A percentile compares a stretch with the other conserved stretches of the same genome.
Conservation (phyloP, 345 rosid genomes). For the Sonneratia alba region DNA sequence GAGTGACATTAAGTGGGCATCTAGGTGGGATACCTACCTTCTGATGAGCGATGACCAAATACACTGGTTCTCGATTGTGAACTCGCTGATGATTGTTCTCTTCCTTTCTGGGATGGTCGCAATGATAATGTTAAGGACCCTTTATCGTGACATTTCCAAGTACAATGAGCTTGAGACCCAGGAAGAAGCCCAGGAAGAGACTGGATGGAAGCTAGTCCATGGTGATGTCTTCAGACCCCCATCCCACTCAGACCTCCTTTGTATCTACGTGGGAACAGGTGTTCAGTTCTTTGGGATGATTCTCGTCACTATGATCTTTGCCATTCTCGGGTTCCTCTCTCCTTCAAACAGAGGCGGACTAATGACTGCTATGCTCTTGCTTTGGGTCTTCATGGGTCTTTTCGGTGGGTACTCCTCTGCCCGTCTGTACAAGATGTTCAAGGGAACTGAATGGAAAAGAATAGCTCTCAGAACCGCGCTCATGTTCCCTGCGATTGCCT, state of each 20-base stretch:
- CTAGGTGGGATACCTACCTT: conserved; percentile 13
- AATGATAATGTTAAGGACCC: background rate
- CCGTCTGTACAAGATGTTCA: conserved; percentile 28
- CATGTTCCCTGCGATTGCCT: too few species aligned
- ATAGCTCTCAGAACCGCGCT: too few species aligned
- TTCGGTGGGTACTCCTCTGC: conserved; percentile 31
- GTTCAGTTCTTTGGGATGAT: conserved; percentile 31
- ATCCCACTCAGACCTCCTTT: conserved; percentile 22
- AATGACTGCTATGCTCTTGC: conserved; percentile 35
- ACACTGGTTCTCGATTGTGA: background rate
- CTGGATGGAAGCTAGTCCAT: conserved; percentile 36
- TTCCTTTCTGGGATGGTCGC: background rate
- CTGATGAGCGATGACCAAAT: background rate
- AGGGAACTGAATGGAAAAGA: too few species aligned
- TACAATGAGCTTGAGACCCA: conserved; percentile 38
- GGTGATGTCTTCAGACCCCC: conserved; percentile 40
- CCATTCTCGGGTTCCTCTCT: conserved; percentile 32
- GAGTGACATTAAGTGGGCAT: conserved; percentile 36
- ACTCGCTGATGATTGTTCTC: background rate
- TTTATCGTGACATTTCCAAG: conserved; percentile 14
- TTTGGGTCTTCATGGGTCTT: conserved; percentile 37
- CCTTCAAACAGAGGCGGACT: conserved; percentile 39
- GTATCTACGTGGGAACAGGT: conserved; percentile 34
- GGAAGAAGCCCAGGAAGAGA: conserved; percentile 34
- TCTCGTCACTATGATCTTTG: conserved; percentile 36